Evolutionary conservation across 2,329 filamentous ascomycete species (phyloP), one percentile per base, ranked within the genome.

Genomic region (Fusarium ambrosium): DNA sequence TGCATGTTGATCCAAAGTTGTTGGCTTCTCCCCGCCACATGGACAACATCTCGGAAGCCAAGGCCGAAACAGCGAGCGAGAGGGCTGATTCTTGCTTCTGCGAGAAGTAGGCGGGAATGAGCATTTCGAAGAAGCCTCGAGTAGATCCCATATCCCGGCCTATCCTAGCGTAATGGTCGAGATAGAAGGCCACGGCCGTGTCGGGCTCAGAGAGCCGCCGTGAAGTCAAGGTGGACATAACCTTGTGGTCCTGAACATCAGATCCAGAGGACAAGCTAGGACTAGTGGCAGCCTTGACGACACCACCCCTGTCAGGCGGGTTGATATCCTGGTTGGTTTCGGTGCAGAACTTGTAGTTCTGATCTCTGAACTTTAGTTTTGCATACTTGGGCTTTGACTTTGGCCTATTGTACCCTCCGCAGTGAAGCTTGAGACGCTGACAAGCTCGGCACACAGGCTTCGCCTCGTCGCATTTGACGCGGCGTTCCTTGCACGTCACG

Each of bases 381-480:
- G 7, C 8, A 51, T 51, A 4, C 45, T 51, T 51, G 45, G 41
- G 41, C 20, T 45, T 45, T 22, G 43, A 16, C 43, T 48, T 27
- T 18, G 22, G 14, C 22, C 45, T 18, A 16, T 24, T 37, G 55
- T 58, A 58, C 11, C 55, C 29, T 10, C 55, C 55, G 32, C 55
- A 58, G 8, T 14, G 32, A 58, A 58, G 32, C 29, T 24, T 36
- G 13, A 34, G 55, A 20, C 55, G 55, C 20, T 36, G 55, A 2
- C 55, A 58, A 16, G 32, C 18, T 34, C 14, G 55, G 20, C 55
- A 58, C 32, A 18, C 32, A 10, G 55, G 55, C 55, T 58, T 58
- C 29, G 55, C 55, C 32, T 58, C 55, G 55, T 58, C 55, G 20
- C 53, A 34, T 58, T 58, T 58, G 8, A 58, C 55, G 32, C 55